A percentile compares a stretch with the other conserved stretches of the same genome.
Conservation (phyloP, 257 asterid species). For the Cruciata laevipes region DNA sequence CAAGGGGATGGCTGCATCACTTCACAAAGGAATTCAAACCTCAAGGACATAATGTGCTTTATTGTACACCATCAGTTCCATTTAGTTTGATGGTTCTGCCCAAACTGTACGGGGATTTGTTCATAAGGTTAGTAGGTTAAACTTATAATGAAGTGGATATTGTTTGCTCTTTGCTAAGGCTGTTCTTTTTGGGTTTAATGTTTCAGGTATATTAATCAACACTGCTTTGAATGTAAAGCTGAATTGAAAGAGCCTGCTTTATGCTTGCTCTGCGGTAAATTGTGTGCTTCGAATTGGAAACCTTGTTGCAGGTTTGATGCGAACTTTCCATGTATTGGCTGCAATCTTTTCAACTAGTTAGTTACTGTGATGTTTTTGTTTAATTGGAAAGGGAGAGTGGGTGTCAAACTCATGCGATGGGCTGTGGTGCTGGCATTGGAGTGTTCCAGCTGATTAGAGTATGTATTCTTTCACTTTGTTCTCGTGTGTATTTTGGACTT, state of each 20-base stretch:
- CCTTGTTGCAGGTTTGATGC: constrained; percentile 87
- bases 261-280: constrained; percentile 82
- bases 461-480: constrained; percentile 18
- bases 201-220: constrained; percentile 69
- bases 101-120: constrained; percentile 70
- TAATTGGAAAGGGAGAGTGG: constrained; percentile 54
- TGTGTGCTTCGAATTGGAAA: constrained; percentile 85
- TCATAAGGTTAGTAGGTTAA: constrained; percentile 59
- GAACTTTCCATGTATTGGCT: not conserved
- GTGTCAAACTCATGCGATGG: constrained; percentile 72
- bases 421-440: constrained; percentile 92
- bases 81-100: constrained; percentile 79
- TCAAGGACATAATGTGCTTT: constrained; percentile 34
- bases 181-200: constrained; percentile 16
- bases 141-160: constrained; percentile 2
- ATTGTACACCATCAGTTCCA: no score
- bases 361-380: constrained; percentile 19
- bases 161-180: not conserved
- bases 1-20: constrained; percentile 56
- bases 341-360: not conserved
- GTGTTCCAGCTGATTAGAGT: constrained; percentile 85
- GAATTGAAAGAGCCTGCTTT: constrained; percentile 73
- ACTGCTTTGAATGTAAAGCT: constrained; percentile 69
- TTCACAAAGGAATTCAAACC: constrained; percentile 41
- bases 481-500: not conserved